Evolutionary conservation across 768 basidiomycete species (phyloP), one percentile per base, ranked within the genome.

Genomic region (Boletus insuetus): DNA sequence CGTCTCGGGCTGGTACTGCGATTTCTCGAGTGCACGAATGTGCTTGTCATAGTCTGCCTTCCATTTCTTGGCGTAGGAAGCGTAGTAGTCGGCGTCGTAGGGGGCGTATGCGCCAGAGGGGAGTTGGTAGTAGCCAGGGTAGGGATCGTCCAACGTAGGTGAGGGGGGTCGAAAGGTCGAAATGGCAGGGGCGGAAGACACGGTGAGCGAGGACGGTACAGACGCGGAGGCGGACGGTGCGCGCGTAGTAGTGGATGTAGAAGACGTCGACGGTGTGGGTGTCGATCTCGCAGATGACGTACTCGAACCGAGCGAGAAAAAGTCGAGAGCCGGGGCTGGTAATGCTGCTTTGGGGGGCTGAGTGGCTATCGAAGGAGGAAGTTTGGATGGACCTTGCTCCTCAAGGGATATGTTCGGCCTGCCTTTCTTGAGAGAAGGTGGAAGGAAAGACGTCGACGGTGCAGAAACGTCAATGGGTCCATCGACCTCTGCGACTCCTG

Each of bases 81-180:
- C 77, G 62, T 89, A 94, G 69, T 89, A 90, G 34, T 66, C 77
- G 1, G 82, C 70, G 49, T 94, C 89, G 64, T 93, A 79, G 0
- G 85, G 82, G 24, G 82, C 86, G 84, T 91, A 95, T 34, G 79
- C 70, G 17, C 92, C 92, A 8, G 89, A 87, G 0, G 92, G 90
- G 19, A 88, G 78, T 51, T 86, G 84, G 62, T 94, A 93, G 73
- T 94, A 94, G 7, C 92, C 92, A 1, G 92, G 92, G 68, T 92
- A 91, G 16, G 82, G 81, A 64, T 94, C 92, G 9, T 77, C 76
- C 4, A 82, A 80, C 7, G 84, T 86, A 1, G 92, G 91, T 49
- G 86, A 83, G 1, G 90, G 91, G 0, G 85, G 82, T 40, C 80
- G 75, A 59, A 86, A 91, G 42, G 82, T 82, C 6, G 86, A 79